Conservation (phyloP, 1,139 yeast genomes). For the Hyphopichia fennica region DNA sequence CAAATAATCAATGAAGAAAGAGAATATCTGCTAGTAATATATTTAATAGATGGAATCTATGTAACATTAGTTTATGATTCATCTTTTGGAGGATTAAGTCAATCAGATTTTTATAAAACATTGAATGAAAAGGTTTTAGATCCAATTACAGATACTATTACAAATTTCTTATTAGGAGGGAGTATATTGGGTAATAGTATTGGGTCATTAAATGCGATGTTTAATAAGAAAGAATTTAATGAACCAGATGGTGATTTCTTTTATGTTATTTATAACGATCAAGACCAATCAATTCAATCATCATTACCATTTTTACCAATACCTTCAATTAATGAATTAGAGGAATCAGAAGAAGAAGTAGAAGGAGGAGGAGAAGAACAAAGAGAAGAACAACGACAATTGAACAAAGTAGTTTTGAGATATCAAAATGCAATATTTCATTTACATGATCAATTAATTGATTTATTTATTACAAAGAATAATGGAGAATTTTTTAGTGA, state of each 20-base stretch:
- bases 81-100: conserved; percentile 20
- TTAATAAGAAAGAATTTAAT: conserved; percentile 3
- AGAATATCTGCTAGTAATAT: conserved; percentile 37
- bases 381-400: neutral
- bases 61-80: conserved; percentile 35
- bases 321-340: conserved; percentile 6
- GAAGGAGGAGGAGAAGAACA: neutral
- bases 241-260: conserved; percentile 39
- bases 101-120: conserved; percentile 21
- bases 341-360: neutral
- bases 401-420: conserved; percentile 5
- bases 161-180: conserved; percentile 14
- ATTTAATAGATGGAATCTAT: conserved; percentile 20
- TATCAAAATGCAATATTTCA: conserved; percentile 33
- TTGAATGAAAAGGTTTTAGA: conserved; percentile 17
- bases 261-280: conserved; percentile 33
- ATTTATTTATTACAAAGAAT: conserved; percentile 29
- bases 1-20: conserved; percentile 9
- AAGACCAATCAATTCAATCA: conserved; percentile 28
- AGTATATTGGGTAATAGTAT: conserved; percentile 27
- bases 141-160: conserved; percentile 27
- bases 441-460: conserved; percentile 41
- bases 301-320: conserved; percentile 41
- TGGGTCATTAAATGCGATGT: conserved; percentile 26
- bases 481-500: conserved; percentile 22